Base-by-base conservation (phyloP, 2,329 filamentous ascomycete species). In the Dothiorella sarmentorum region DNA sequence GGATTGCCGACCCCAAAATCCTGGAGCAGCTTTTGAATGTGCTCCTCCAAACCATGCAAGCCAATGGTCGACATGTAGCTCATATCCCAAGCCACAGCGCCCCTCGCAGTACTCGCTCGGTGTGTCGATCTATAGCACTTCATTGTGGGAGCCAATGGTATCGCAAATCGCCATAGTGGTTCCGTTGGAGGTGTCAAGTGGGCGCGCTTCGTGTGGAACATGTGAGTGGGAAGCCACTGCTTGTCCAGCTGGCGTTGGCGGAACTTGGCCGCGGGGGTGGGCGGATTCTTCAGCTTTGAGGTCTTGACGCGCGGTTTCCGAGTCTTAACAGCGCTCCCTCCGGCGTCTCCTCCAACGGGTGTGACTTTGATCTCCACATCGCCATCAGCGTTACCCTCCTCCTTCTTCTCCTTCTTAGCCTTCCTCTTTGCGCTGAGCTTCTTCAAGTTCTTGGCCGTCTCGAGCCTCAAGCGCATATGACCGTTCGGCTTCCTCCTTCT, bases 181-280 rank as follows among this genome's bases (percentile, higher is more conserved):
- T 88, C 82, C 49, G 83, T 86, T 0, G 90, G 88, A 7, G 84
- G 81, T 0, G 91, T 91, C 89, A 99, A 95, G 61, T 84, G 88
- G 20, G 94, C 91, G 61, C 94, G 81, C 73, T 99, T 99, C 2
- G 93, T 87, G 74, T 96, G 92, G 83, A 89, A 99, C 63, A 95
- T 76, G 72, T 99, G 94, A 6, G 94, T 97, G 0, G 94, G 94
- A 15, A 99, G 79, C 91, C 93, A 97, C 2, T 89, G 91, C 78
- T 97, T 97, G 71, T 89, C 82, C 44, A 87, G 77, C 70, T 97
- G 93, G 29, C 94, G 86, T 74, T 91, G 94, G 64, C 87, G 85
- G 70, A 91, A 97, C 67, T 87, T 92, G 20, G 82, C 83, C 43
- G 80, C 81, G 2, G 85, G 85, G 71, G 71, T 78, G 4, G 78